Percentiles rank a stretch among this genome's conserved stretches.
Conservation (phyloP, 202 grass and related monocot species). For the Miscanthus sacchariflorus region DNA sequence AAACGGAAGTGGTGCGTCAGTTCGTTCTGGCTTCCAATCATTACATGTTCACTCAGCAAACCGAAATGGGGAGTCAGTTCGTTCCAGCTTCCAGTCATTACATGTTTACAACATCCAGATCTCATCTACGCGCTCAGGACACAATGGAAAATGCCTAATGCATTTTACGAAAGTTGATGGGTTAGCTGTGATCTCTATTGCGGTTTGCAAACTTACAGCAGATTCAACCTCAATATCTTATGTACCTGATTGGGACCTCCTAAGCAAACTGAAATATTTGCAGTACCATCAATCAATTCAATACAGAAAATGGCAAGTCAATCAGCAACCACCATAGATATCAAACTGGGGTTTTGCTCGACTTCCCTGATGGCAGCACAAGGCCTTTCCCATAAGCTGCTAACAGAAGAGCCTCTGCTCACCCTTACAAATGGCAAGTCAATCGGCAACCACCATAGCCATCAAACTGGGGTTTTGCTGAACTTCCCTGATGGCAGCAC, state of each 20-base stretch:
- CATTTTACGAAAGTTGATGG: neutral
- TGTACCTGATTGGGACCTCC: constrained; percentile 25
- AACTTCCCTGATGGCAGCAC: constrained; percentile 51
- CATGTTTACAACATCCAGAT: neutral
- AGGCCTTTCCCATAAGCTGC: constrained; percentile 88
- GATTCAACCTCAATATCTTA: constrained; percentile 2
- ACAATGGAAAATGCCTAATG: neutral
- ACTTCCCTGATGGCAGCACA: constrained; percentile 48
- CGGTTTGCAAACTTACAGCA: neutral
- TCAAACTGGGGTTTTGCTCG: constrained; percentile 30
- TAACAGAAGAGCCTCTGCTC: constrained; percentile 93
- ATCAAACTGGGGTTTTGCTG: constrained; percentile 37
- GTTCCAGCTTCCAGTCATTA: neutral
- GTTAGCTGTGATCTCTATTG: neutral
- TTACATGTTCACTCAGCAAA: neutral
- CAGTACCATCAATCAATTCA: neutral
- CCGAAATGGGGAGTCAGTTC: neutral
- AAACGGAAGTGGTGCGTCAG: neutral
- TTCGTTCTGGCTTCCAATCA: neutral
- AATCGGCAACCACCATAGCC: neutral
- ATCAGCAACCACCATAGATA: neutral
- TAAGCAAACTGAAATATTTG: constrained; percentile 21
- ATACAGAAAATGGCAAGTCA: constrained; percentile 34
- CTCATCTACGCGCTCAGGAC: constrained; percentile 25
- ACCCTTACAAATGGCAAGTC: constrained; percentile 16